A percentile compares a stretch with the other conserved stretches of the same genome.
These are phyloP conservation scores for Myriosclerotinia scirpicola DNA, from an alignment of 2,329 filamentous ascomycete species.

Conservation along the genomic window DNA sequence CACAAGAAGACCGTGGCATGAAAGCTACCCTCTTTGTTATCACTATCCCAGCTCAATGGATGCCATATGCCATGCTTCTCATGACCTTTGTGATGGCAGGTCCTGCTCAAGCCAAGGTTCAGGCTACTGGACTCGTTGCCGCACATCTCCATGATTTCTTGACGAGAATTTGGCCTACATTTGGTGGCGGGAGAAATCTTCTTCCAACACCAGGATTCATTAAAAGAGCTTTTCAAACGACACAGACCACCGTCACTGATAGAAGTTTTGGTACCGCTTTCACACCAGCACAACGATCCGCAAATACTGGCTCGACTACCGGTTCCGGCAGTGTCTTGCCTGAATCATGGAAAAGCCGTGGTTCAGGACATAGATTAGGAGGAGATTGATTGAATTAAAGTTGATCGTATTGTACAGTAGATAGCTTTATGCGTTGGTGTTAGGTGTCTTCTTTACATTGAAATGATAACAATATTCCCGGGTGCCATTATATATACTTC, in stretches of 20 bases:
- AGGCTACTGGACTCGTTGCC: constrained; percentile 77
- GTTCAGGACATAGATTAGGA: constrained; percentile 62
- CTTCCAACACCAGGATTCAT: constrained; percentile 74
- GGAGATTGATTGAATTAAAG: constrained; percentile 37
- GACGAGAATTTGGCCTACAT: constrained; percentile 82
- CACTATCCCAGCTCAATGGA: constrained; percentile 75
- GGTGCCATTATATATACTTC: neutral
- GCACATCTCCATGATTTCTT: constrained; percentile 92
- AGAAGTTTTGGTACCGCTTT: constrained; percentile 65
- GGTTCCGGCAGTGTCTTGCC: constrained; percentile 54
- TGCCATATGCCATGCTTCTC: constrained; percentile 78
- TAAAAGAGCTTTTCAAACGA: constrained; percentile 60
- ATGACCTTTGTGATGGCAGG: constrained; percentile 70
- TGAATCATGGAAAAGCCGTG: constrained; percentile 63
- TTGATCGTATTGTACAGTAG: constrained; percentile 4
- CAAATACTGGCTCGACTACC: constrained; percentile 43
- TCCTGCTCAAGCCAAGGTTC: constrained; percentile 55
- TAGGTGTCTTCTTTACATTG: neutral
- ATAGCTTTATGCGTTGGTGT: neutral
- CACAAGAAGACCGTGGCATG: constrained; percentile 78
- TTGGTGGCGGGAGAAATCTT: constrained; percentile 78
- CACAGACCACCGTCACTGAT: constrained; percentile 46
- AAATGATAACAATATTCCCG: neutral
- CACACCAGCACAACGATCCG: constrained; percentile 42
- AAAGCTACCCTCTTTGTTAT: constrained; percentile 80